Percentiles rank a stretch among this genome's conserved stretches.
Conservation (phyloP, 2,329 filamentous ascomycete genomes). For the Chaetomiaceae sp. region DNA sequence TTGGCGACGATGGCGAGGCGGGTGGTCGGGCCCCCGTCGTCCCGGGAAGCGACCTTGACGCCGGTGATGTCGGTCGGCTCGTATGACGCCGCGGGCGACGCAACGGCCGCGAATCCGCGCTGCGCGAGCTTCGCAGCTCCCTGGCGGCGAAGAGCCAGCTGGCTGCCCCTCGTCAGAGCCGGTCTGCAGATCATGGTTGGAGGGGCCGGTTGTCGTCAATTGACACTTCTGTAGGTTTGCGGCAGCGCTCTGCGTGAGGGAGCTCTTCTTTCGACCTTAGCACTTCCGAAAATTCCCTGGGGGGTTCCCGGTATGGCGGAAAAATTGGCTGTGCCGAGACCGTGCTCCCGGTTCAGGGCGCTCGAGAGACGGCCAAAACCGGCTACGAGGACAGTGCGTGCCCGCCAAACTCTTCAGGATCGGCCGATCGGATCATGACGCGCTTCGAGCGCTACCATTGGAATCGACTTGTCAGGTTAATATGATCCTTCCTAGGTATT, state of each 20-base stretch:
- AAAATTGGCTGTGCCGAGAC: conserved; percentile 26
- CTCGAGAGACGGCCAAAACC: background rate
- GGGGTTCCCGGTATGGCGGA: conserved; percentile 23
- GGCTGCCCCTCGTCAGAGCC: conserved; percentile 53
- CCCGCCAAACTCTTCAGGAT: background rate
- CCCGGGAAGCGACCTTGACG: conserved; percentile 88
- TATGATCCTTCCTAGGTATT: too few relatives aligned
- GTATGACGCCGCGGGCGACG: conserved; percentile 71
- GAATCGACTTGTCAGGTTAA: too few relatives aligned
- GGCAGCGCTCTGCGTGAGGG: conserved; percentile 25
- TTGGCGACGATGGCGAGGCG: conserved; percentile 89
- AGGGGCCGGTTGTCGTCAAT: conserved; percentile 48
- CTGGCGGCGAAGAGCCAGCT: conserved; percentile 53
- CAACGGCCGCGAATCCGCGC: conserved; percentile 55
- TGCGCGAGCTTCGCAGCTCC: conserved; percentile 50
- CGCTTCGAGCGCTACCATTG: too few relatives aligned
- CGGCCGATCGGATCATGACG: too few relatives aligned
- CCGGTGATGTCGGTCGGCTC: conserved; percentile 80
- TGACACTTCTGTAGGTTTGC: conserved; percentile 39
- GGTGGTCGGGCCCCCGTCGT: conserved; percentile 81
- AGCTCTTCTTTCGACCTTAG: conserved; percentile 25
- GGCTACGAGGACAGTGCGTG: conserved; percentile 1
- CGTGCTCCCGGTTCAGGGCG: conserved; percentile 7
- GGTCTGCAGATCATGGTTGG: conserved; percentile 60
- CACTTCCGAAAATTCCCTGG: conserved; percentile 30